Conservation (phyloP, 1,284 basidiomycete species). For the Pseudozyma sp. region DNA sequence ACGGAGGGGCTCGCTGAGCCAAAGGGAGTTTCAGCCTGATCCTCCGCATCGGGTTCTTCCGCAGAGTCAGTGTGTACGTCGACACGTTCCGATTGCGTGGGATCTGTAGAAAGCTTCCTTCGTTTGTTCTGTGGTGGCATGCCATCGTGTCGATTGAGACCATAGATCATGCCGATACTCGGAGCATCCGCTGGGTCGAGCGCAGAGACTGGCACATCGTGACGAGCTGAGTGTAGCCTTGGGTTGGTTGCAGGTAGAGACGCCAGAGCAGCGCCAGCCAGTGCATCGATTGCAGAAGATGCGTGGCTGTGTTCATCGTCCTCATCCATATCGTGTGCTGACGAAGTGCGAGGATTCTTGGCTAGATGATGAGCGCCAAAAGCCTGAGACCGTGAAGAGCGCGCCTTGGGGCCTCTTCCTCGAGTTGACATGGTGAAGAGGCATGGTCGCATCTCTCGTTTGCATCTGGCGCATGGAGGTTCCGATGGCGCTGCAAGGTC, state of each 20-base stretch:
- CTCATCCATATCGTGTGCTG: constrained; percentile 24
- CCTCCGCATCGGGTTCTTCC: constrained; percentile 15
- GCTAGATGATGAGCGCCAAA: constrained; percentile 48
- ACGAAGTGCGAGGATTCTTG: constrained; percentile 39
- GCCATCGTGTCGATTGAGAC: constrained; percentile 37
- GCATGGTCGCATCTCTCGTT: constrained; percentile 47
- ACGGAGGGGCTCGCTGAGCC: constrained; percentile 20
- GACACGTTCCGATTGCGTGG: neutral
- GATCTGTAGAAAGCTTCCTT: constrained; percentile 20
- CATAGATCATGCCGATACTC: constrained; percentile 53
- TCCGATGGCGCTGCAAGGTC: constrained; percentile 50
- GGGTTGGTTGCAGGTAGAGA: constrained; percentile 34
- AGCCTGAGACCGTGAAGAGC: constrained; percentile 43
- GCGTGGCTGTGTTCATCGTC: constrained; percentile 33
- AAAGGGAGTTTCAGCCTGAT: constrained; percentile 5
- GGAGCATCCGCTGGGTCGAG: constrained; percentile 44
- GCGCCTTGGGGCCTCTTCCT: constrained; percentile 43
- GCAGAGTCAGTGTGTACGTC: neutral
- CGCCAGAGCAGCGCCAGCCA: constrained; percentile 47
- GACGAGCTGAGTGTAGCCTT: constrained; percentile 38
- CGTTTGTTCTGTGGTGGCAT: constrained; percentile 18
- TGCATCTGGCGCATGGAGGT: constrained; percentile 52
- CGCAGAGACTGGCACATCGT: constrained; percentile 48
- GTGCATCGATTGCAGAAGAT: constrained; percentile 38
- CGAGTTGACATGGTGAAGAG: constrained; percentile 54